Evolutionary conservation across 2,329 filamentous ascomycete genomes (phyloP).

Genomic region (Alternaria dauci): DNA sequence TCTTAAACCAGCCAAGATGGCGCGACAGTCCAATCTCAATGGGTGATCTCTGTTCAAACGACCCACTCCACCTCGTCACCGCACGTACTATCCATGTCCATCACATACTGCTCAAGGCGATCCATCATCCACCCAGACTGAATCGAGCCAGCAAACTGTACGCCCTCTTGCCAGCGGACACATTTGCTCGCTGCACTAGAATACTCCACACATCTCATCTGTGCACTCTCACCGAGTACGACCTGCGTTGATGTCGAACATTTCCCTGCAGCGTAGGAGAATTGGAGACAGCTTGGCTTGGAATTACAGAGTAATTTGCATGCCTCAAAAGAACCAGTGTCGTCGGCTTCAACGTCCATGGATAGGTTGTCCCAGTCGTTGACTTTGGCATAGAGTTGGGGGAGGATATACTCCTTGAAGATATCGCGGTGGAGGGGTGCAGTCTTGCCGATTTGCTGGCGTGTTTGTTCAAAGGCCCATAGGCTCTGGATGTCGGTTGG

Average conservation of each 20-base stretch:
- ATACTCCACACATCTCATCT: constrained; percentile 7
- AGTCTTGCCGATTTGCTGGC: background rate
- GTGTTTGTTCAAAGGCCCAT: constrained; percentile 54
- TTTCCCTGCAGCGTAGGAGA: constrained; percentile 5
- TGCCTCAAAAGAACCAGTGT: background rate
- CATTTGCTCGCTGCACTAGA: constrained; percentile 6
- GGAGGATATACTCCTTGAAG: constrained; percentile 16
- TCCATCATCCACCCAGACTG: constrained; percentile 14
- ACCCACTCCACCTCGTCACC: background rate
- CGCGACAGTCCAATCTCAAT: background rate
- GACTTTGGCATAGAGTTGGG: background rate
- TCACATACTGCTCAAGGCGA: background rate
- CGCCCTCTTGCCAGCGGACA: background rate
- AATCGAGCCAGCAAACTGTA: constrained; percentile 1
- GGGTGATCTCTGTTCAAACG: background rate
- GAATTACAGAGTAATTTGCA: constrained; percentile 3
- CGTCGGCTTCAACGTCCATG: background rate
- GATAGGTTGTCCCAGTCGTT: constrained; percentile 13
- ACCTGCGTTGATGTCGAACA: background rate
- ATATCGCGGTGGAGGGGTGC: constrained; percentile 13
- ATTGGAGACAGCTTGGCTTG: constrained; percentile 8
- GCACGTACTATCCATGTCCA: constrained; percentile 5
- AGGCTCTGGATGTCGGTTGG: constrained; percentile 54
- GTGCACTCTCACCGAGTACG: constrained; percentile 2
- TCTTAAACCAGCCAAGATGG: background rate